Evolutionary conservation across 2,329 filamentous ascomycete species (phyloP).

Genomic region (Emergomyces orientalis): DNA sequence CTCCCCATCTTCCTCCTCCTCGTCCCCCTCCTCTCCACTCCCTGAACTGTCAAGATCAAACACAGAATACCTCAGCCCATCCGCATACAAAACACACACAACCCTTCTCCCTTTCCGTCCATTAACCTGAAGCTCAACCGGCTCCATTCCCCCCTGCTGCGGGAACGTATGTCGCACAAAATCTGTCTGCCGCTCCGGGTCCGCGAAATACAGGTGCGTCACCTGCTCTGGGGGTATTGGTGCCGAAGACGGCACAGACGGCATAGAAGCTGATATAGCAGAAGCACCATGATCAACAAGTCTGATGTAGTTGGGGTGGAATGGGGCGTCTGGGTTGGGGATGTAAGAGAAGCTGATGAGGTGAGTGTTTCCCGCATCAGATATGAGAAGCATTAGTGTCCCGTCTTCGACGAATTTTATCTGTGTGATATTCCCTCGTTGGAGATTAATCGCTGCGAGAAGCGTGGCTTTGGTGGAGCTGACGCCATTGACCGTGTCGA

Average conservation of each 20-base stretch:
- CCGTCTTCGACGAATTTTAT: slow-evolving; percentile 59
- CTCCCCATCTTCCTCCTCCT: slow-evolving; percentile 17
- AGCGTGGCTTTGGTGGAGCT: slow-evolving; percentile 37
- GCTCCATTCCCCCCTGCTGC: slow-evolving; percentile 36
- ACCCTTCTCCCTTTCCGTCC: slow-evolving; percentile 45
- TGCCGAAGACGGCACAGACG: no score
- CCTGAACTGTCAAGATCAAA: slow-evolving; percentile 45
- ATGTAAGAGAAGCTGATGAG: slow-evolving; percentile 30
- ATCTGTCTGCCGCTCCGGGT: slow-evolving; percentile 15
- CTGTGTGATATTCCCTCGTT: slow-evolving; percentile 42
- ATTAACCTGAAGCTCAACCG: slow-evolving; percentile 46
- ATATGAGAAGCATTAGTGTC: slow-evolving; percentile 52
- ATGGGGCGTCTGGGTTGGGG: slow-evolving; percentile 12
- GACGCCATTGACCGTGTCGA: slow-evolving; percentile 51
- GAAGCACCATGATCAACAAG: slow-evolving; percentile 8
- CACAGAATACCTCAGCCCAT: slow-evolving; percentile 46
- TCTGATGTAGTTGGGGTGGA: slow-evolving; percentile 18
- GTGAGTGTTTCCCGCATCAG: slow-evolving; percentile 26
- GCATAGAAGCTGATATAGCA: slow-evolving; percentile 1
- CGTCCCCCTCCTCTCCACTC: slow-evolving; percentile 21
- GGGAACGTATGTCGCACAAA: slow-evolving; percentile 42
- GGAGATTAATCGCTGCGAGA: slow-evolving; percentile 26
- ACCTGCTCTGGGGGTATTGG: slow-evolving; percentile 9
- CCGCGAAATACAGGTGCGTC: slow-evolving; percentile 12
- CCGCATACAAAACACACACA: slow-evolving; percentile 47